Evolutionary conservation across 345 rosid genomes (phyloP), one percentile per base, ranked within the genome.

Genomic region (Erodium maritimum): DNA sequence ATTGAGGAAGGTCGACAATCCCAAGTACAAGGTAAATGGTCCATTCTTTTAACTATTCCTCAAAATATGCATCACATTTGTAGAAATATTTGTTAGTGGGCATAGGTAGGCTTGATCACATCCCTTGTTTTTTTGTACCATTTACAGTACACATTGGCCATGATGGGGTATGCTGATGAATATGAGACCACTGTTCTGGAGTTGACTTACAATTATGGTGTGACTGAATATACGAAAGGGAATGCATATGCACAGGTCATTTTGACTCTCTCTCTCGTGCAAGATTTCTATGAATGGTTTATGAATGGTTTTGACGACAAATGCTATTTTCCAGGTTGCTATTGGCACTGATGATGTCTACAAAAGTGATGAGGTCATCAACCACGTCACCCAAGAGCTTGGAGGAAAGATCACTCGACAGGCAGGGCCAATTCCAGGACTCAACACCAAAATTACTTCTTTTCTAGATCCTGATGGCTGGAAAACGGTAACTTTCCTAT

Each of bases 401-500:
- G 95, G 98, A 46, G 98, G 96, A 64, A 88, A 91, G 73, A 82
- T 91, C 70, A 84, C 95, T 52, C 73, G 95, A 61, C 85, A 77
- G 60, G 77, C 96, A 0, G 98, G 98, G 65, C 91, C 96, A 25
- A 56, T 88, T 74, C 95, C 94, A 8, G 99, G 99, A 69, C 17
- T 88, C 22, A 83, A 82, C 75, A 89, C 96, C 72, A 93, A 86
- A 77, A 89, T 89, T 56, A 79, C 81, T 61, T 64, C 89, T 45
- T 93, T 93, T 59, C 79, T 86, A 19, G 99, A 89, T 65, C 96
- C 94, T 22, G 96, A 93, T 77, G 96, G 96, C 67, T 89, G 96
- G 99, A 93, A 93, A 79, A 86, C 94, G 4, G 95, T 88, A 69
- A 69, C 86, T 69, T 67, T 34, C 16, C 13, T 59, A 5, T 4